Evolutionary conservation across 192 early-diverging fungal species (phyloP).

Genomic region (Polychytrium aggregatum): DNA sequence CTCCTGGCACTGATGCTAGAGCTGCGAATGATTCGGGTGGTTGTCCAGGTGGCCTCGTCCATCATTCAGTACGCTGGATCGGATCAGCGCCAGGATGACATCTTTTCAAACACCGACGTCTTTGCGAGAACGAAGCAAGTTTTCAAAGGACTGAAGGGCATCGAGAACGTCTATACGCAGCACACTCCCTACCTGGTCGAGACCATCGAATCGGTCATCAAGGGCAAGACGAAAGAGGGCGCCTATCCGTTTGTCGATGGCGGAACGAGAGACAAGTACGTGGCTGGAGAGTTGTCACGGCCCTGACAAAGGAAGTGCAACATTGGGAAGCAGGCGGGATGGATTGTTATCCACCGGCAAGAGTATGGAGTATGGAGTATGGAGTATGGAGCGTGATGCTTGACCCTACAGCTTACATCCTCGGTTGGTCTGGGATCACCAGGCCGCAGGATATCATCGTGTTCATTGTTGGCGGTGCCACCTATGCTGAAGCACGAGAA

Average conservation of each 20-base stretch:
- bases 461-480: constrained; percentile 93
- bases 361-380: no score
- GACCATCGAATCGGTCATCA: constrained; percentile 65
- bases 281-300: no score
- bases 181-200: constrained; percentile 78
- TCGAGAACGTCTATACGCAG: constrained; percentile 98
- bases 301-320: no score
- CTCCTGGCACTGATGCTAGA: no score
- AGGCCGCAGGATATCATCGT: constrained; percentile 92
- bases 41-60: constrained; percentile 47
- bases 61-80: constrained; percentile 69
- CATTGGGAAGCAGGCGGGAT: neutral
- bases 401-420: no score
- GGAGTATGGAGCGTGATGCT: no score
- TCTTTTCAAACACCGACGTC: constrained; percentile 81
- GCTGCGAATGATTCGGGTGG: no score
- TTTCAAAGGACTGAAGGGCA: constrained; percentile 86
- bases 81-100: constrained; percentile 71
- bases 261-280: constrained; percentile 38
- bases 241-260: constrained; percentile 72
- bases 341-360: neutral
- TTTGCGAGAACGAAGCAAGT: constrained; percentile 76
- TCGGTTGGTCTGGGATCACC: no score
- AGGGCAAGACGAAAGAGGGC: constrained; percentile 66
- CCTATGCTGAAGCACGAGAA: constrained; percentile 84